phyloP scores from a whole-genome alignment of 2,329 filamentous ascomycete species.

The Ceratocystis smalleyi region DNA sequence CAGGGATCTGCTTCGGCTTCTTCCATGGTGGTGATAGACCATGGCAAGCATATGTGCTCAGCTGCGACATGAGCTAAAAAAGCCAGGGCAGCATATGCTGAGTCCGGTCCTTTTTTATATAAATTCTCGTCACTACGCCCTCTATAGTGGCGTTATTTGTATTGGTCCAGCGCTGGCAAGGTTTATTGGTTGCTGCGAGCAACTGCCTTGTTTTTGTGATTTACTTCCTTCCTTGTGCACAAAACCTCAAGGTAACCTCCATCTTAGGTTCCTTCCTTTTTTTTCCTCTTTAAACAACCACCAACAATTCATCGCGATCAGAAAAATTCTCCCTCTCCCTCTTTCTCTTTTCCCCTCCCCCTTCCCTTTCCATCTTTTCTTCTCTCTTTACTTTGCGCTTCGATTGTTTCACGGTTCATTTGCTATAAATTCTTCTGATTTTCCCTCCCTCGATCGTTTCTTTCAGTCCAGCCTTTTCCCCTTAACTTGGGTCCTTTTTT shows the following conservation, averaged over 20 bases:
- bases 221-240: not conserved
- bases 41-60: not conserved
- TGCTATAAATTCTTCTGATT: no score
- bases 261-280: not conserved
- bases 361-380: not conserved
- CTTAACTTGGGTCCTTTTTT: not conserved
- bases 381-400: not conserved
- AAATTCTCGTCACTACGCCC: not conserved
- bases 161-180: not conserved
- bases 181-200: not conserved
- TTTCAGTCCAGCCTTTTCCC: not conserved
- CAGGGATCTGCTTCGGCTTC: not conserved
- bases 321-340: not conserved
- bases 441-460: not conserved
- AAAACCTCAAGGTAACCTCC: not conserved
- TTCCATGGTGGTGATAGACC: not conserved
- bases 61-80: not conserved
- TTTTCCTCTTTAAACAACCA: not conserved
- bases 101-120: not conserved
- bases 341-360: not conserved
- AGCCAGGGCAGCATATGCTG: not conserved
- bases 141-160: not conserved
- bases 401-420: no score
- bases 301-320: not conserved
- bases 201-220: not conserved